Percentiles rank a stretch among this genome's conserved stretches.
Evolutionary conservation across 192 early-diverging fungal species (phyloP).

Genomic region (Coemansia sp.): DNA sequence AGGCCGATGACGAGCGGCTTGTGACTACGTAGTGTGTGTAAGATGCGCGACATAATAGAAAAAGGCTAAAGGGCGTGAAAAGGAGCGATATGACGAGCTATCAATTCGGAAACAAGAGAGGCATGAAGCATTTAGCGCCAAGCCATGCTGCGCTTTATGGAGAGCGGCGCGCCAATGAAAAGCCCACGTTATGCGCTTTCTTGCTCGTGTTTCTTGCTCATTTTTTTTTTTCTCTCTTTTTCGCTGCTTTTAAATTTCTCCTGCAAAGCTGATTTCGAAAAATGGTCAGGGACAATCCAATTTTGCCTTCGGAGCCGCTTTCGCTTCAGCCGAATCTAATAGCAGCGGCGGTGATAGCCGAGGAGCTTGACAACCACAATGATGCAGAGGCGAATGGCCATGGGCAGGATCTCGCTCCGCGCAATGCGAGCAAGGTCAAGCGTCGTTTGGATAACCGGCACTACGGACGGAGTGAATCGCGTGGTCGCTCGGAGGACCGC

Average conservation of each 20-base stretch:
- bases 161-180: too few species aligned
- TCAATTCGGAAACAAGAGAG: too few species aligned
- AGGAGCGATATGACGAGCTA: too few species aligned
- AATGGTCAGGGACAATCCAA: constrained; percentile 52
- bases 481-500: not conserved
- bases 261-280: not conserved
- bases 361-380: constrained; percentile 5
- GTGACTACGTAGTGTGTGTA: constrained; percentile 17
- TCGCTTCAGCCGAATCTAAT: constrained; percentile 40
- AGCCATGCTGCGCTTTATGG: too few species aligned
- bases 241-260: constrained; percentile 1
- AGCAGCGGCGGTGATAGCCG: constrained; percentile 28
- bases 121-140: too few species aligned
- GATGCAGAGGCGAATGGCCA: not conserved
- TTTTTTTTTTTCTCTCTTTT: not conserved
- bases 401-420: constrained; percentile 19
- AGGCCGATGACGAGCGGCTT: constrained; percentile 38
- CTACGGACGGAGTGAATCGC: constrained; percentile 45
- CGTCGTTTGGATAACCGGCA: constrained; percentile 41
- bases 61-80: too few species aligned
- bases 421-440: constrained; percentile 29
- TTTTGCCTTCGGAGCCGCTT: constrained; percentile 54
- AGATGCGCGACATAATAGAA: not conserved
- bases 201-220: not conserved
- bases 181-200: too few species aligned